These are phyloP conservation scores for Colletotrichum karsti DNA, from an alignment of 2,329 filamentous ascomycete species.

Conservation along the genomic window DNA sequence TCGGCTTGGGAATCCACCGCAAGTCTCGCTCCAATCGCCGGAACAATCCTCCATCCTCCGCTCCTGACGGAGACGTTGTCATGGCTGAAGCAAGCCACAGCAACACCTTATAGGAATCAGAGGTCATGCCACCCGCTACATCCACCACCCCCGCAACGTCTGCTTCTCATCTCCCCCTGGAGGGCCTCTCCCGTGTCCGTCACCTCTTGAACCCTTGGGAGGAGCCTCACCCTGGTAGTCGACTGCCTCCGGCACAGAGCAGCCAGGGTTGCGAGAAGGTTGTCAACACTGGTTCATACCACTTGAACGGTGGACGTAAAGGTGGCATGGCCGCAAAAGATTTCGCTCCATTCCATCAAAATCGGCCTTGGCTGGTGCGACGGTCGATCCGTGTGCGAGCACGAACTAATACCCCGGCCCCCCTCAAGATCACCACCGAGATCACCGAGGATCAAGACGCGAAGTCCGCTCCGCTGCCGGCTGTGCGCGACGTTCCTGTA, in stretches of 20 bases:
- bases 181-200: conserved; percentile 29
- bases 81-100: conserved; percentile 45
- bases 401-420: conserved; percentile 35
- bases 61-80: conserved; percentile 45
- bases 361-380: conserved; percentile 33
- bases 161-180: conserved; percentile 29
- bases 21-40: conserved; percentile 58
- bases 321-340: conserved; percentile 60
- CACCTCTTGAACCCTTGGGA: conserved; percentile 43
- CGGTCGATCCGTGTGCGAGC: conserved; percentile 34
- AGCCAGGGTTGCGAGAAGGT: conserved; percentile 32
- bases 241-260: conserved; percentile 41
- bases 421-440: conserved; percentile 40
- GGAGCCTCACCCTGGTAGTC: conserved; percentile 56
- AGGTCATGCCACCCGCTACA: conserved; percentile 62
- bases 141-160: conserved; percentile 40
- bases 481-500: conserved; percentile 20
- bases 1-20: conserved; percentile 59
- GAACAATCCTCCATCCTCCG: conserved; percentile 53
- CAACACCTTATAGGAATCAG: conserved; percentile 63
- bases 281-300: conserved; percentile 7
- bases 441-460: conserved; percentile 9
- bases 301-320: conserved; percentile 33
- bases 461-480: conserved; percentile 28
- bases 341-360: conserved; percentile 35